Evolutionary conservation across 257 asterid species (phyloP), one percentile per base, ranked within the genome.

Genomic region (Salvia rosmarinus): DNA sequence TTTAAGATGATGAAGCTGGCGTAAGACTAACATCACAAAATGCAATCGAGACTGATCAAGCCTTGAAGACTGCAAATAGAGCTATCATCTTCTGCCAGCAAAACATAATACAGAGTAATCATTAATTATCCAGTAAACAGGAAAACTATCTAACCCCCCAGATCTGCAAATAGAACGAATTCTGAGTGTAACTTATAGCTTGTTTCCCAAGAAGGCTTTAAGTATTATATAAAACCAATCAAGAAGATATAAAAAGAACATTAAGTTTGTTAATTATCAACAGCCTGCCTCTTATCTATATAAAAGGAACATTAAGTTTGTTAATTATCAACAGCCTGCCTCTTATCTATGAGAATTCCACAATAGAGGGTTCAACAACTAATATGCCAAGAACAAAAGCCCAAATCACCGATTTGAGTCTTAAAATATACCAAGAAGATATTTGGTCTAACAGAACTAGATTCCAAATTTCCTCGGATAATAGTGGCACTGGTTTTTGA

Each of bases 21-120:
- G 42, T 71, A 39, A 73, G 61, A 65, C 50, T 28, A 16, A 9
- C 52, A 51, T 51, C 64, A 52, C 47, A 11, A 57, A 74, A 66
- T 14, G 11, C 68, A 20, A 47, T 21, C 35, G 39, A 65, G 13
- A 58, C 17, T 44, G 35, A 67, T 21, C 35, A 10, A 42, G 73
- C 25, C 52, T 19, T 34, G 39, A 69, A 51, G 46, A 44, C 28
- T 19, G 14, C 17, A 42, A 13, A 61, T 54, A 40, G 43, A 23
- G 57, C 30, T n/a, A 40, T 10, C 30, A 65, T 32, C 64, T 49
- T 47, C 21, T 10, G 8, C 35, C 39, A 19, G 34, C 9, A 34
- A 43, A 58, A 19, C 28, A 23, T 12, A 37, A 14, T 58, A 32
- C 17, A 16, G 28, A 50, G 34, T 52, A 21, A 2, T 52, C 4